These are phyloP conservation scores for Plasmodium gaboni DNA, from an alignment of 169 alveolate genomes.

Conservation along the genomic window DNA sequence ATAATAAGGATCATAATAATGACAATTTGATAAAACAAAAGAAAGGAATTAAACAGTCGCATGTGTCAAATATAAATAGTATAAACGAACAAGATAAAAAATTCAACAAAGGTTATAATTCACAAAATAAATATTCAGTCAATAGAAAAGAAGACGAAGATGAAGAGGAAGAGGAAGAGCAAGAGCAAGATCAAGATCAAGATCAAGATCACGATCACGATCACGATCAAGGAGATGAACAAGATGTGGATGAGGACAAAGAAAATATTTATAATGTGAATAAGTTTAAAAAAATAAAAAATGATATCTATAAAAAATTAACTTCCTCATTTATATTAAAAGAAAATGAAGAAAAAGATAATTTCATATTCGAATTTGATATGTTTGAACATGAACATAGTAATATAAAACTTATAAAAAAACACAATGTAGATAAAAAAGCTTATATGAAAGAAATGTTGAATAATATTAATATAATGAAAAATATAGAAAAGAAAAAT, in stretches of 20 bases:
- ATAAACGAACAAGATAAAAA: no score
- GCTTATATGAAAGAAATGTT: constrained; percentile 44
- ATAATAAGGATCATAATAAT: no score
- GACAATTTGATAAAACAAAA: background rate
- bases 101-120: no score
- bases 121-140: no score
- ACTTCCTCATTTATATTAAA: background rate
- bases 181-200: no score
- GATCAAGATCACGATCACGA: no score
- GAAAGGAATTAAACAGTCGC: no score
- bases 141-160: no score
- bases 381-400: constrained; percentile 11
- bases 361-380: constrained; percentile 15
- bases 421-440: constrained; percentile 23
- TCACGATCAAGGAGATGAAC: background rate
- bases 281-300: constrained; percentile 6
- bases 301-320: background rate
- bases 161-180: no score
- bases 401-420: constrained; percentile 15
- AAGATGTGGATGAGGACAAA: background rate
- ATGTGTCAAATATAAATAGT: no score
- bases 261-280: background rate
- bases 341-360: constrained; percentile 25
- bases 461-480: constrained; percentile 14
- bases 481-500: constrained; percentile 60